Conservation (phyloP, 2,329 filamentous ascomycete genomes). For the Colletotrichum chlorophyti region DNA sequence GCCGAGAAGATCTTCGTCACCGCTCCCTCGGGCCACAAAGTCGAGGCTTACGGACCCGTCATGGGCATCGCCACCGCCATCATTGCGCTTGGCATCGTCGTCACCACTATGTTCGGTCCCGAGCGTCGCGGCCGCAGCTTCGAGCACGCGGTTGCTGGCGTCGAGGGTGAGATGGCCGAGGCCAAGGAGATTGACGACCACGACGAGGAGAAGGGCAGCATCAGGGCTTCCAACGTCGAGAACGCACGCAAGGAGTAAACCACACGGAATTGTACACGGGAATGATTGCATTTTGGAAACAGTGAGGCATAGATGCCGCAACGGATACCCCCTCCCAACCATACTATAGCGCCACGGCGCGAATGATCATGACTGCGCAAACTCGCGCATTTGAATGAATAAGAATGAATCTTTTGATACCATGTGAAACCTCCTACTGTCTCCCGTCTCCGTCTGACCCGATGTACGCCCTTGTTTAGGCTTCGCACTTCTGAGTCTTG, state of each 20-base stretch:
- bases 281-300: too few relatives aligned
- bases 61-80: slow-evolving; percentile 82
- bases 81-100: slow-evolving; percentile 72
- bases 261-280: too few relatives aligned
- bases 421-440: too few relatives aligned
- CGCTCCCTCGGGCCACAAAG: slow-evolving; percentile 56
- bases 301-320: too few relatives aligned
- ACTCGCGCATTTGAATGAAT: too few relatives aligned
- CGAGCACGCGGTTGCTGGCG: slow-evolving; percentile 59
- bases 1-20: slow-evolving; percentile 68
- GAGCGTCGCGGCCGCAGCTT: slow-evolving; percentile 78
- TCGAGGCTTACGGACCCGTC: slow-evolving; percentile 74
- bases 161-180: slow-evolving; percentile 33
- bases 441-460: too few relatives aligned
- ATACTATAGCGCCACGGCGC: too few relatives aligned
- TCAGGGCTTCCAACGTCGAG: slow-evolving; percentile 18
- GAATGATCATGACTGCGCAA: too few relatives aligned
- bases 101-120: slow-evolving; percentile 74
- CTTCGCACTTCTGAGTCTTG: too few relatives aligned
- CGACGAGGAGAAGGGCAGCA: slow-evolving; percentile 40
- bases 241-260: slow-evolving; percentile 13
- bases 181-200: slow-evolving; percentile 37
- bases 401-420: too few relatives aligned
- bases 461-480: too few relatives aligned
- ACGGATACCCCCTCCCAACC: too few relatives aligned